Conservation (phyloP, 2,329 filamentous ascomycete species). For the Kalmusia sp. region DNA sequence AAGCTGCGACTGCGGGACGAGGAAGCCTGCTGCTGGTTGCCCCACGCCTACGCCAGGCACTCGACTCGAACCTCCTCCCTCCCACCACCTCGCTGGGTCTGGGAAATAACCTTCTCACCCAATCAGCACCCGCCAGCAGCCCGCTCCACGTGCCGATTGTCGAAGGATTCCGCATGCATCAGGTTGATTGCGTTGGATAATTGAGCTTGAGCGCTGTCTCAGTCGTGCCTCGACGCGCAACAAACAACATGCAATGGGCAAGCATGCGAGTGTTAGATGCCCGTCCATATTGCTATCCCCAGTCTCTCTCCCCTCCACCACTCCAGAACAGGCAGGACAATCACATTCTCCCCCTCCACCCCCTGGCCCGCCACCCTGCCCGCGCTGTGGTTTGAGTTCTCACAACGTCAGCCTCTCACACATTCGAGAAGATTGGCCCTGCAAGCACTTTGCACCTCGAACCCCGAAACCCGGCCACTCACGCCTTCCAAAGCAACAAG, state of each 20-base stretch:
- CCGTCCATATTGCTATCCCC: conserved; percentile 20
- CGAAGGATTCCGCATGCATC: conserved; percentile 14
- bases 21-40: conserved; percentile 7
- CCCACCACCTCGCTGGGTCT: neutral
- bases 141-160: conserved; percentile 5
- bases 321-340: conserved; percentile 10
- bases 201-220: conserved; percentile 18
- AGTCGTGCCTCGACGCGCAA: conserved; percentile 15
- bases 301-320: conserved; percentile 11
- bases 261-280: conserved; percentile 16
- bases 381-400: conserved; percentile 29
- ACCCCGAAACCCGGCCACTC: conserved; percentile 22
- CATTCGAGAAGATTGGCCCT: conserved; percentile 14
- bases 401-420: conserved; percentile 23
- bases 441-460: conserved; percentile 19
- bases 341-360: no score
- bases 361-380: conserved; percentile 15
- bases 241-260: conserved; percentile 6
- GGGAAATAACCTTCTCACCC: neutral
- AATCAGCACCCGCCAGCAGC: neutral
- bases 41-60: conserved; percentile 2
- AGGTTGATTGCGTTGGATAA: conserved; percentile 22
- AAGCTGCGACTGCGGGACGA: conserved; percentile 8
- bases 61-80: neutral
- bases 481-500: conserved; percentile 6